These are phyloP conservation scores for Cryptococcus sp. DNA, from an alignment of 1,284 basidiomycete genomes.

Conservation along the genomic window DNA sequence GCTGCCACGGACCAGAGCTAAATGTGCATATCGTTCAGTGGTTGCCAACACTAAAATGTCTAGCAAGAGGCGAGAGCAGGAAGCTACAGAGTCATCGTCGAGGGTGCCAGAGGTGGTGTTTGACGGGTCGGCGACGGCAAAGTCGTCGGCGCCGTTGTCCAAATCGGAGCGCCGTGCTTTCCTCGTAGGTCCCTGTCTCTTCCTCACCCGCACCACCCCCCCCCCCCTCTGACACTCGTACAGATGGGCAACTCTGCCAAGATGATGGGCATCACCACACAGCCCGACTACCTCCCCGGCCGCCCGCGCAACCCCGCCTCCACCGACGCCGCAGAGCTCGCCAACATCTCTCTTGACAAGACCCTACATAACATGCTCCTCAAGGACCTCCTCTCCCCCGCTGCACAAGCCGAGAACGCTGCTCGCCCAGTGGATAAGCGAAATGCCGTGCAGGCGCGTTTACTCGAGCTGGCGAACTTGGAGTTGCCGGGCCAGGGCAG, in stretches of 20 bases:
- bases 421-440: slow-evolving; percentile 47
- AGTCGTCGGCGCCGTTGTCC: slow-evolving; percentile 19
- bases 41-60: neutral
- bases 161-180: slow-evolving; percentile 46
- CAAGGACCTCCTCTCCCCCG: slow-evolving; percentile 39
- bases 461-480: slow-evolving; percentile 44
- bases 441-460: slow-evolving; percentile 38
- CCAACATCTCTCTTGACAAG: slow-evolving; percentile 42
- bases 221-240: neutral
- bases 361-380: slow-evolving; percentile 49
- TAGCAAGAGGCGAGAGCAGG: neutral
- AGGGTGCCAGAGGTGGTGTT: slow-evolving; percentile 46
- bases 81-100: neutral
- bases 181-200: slow-evolving; percentile 26
- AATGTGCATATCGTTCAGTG: no score
- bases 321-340: neutral
- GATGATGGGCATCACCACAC: slow-evolving; percentile 42
- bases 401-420: slow-evolving; percentile 21
- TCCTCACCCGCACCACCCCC: neutral
- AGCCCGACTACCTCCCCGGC: slow-evolving; percentile 17
- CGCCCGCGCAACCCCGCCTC: slow-evolving; percentile 19
- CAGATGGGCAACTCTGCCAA: slow-evolving; percentile 46
- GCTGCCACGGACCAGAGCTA: neutral
- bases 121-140: slow-evolving; percentile 14
- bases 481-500: slow-evolving; percentile 41